Evolutionary conservation across 2,329 filamentous ascomycete genomes (phyloP).

Genomic region (Fusarium sp.): DNA sequence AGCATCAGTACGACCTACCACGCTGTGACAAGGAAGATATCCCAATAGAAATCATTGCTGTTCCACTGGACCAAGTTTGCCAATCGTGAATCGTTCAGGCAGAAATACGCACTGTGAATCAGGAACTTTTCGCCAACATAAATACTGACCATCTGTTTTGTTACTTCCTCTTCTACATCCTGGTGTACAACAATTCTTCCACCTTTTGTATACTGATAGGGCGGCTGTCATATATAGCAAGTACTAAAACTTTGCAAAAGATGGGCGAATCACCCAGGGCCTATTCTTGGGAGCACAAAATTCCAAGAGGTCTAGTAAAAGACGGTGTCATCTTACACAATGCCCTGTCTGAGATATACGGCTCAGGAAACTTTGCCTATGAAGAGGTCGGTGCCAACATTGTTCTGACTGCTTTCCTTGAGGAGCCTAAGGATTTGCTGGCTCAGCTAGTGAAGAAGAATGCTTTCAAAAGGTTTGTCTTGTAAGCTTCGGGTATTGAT

Average conservation of each 20-base stretch:
- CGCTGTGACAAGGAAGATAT: no score
- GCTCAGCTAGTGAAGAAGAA: background rate
- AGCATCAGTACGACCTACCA: no score
- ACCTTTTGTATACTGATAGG: background rate
- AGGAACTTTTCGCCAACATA: fast-evolving
- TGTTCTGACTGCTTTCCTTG: background rate
- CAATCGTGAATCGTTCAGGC: no score
- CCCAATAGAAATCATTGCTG: no score
- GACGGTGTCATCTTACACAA: background rate
- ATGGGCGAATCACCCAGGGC: background rate
- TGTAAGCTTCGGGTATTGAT: background rate
- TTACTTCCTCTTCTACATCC: fast-evolving
- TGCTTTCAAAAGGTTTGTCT: background rate
- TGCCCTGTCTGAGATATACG: background rate
- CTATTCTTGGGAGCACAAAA: background rate
- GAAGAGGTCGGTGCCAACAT: background rate
- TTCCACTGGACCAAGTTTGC: no score
- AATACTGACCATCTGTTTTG: fast-evolving
- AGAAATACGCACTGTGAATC: no score
- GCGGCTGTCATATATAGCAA: background rate
- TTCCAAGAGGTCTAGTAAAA: background rate
- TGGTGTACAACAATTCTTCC: fast-evolving
- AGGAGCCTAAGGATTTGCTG: background rate
- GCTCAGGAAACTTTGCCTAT: background rate
- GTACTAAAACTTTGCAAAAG: fast-evolving